Conservation (phyloP, 192 early-diverging fungal genomes). For the Coemansia sp. region DNA sequence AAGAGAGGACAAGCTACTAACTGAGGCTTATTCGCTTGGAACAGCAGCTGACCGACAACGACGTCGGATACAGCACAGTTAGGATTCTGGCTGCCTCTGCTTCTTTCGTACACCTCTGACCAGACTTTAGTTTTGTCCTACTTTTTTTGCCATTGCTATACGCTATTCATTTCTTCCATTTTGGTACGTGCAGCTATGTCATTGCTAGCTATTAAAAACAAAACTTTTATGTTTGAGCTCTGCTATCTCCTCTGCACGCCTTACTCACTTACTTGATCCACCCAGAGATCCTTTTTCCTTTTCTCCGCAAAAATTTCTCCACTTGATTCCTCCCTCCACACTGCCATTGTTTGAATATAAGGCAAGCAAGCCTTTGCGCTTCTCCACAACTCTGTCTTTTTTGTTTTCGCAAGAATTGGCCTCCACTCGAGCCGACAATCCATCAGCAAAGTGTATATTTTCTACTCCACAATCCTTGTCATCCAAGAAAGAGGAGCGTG, state of each 20-base stretch:
- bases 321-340: background rate
- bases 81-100: background rate
- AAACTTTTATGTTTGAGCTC: no score
- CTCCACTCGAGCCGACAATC: background rate
- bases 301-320: background rate
- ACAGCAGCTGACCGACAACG: background rate
- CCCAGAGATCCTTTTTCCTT: background rate
- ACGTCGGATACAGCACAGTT: background rate
- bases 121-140: background rate
- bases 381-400: background rate
- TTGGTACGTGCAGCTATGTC: background rate
- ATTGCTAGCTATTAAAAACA: background rate
- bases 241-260: no score
- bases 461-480: background rate
- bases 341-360: background rate
- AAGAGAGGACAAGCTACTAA: background rate
- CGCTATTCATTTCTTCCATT: background rate
- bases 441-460: background rate
- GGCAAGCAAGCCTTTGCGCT: background rate
- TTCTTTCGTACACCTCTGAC: background rate
- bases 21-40: background rate
- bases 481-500: background rate
- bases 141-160: no score
- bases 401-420: background rate
- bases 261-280: no score